phyloP scores from a whole-genome alignment of 2,329 filamentous ascomycete genomes.

The Lasiodiplodia sp. region DNA sequence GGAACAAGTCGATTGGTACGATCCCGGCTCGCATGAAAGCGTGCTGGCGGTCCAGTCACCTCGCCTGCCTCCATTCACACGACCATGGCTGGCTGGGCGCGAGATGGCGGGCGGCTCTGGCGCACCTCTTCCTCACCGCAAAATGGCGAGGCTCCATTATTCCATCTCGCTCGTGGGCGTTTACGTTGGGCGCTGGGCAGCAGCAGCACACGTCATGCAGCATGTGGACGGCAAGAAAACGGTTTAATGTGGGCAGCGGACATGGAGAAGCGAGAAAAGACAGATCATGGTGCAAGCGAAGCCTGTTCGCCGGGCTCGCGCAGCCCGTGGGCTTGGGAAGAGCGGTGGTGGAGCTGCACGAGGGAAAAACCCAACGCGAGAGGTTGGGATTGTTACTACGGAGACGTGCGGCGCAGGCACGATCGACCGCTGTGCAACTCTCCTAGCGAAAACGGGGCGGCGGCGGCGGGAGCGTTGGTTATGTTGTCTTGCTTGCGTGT shows the following conservation, averaged over 20 bases:
- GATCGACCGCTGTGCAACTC: conserved; percentile 21
- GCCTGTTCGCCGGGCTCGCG: conserved; percentile 8
- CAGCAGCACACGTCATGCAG: conserved; percentile 26
- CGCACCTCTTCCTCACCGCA: conserved; percentile 4
- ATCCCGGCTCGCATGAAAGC: conserved; percentile 5
- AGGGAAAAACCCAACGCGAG: conserved; percentile 2
- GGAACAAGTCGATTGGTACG: background rate
- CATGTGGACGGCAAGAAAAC: conserved; percentile 10
- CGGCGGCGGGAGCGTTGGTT: background rate
- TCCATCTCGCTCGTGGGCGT: background rate
- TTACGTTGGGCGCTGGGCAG: background rate
- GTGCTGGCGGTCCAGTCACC: background rate
- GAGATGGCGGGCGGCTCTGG: conserved; percentile 18
- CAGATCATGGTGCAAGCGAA: conserved; percentile 2
- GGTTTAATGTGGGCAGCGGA: background rate
- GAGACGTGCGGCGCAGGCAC: conserved; percentile 17
- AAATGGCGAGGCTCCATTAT: conserved; percentile 1
- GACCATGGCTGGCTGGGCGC: conserved; percentile 20
- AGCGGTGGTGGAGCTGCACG: background rate
- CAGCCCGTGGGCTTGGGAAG: conserved; percentile 14
- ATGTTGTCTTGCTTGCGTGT: background rate
- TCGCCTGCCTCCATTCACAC: background rate
- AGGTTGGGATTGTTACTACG: background rate
- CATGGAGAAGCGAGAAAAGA: conserved; percentile 6
- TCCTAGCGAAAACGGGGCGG: background rate